Evolutionary conservation across 257 asterid species (phyloP).

Genomic region (Solanum bulbocastanum): DNA sequence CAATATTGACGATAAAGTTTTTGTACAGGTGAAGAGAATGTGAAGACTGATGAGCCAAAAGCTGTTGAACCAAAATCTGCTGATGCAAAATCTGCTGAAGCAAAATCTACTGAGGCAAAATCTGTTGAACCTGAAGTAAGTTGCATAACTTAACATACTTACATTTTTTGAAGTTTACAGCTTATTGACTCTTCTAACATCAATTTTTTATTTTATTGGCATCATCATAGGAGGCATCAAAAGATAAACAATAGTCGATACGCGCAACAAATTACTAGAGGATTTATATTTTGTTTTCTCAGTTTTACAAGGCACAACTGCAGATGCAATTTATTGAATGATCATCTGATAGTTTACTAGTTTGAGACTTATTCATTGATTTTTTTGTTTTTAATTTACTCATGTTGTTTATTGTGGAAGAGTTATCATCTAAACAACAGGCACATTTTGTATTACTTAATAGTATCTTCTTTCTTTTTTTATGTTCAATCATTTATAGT

Average conservation of each 20-base stretch:
- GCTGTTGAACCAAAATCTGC: conserved; percentile 15
- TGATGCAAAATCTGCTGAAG: conserved; percentile 11
- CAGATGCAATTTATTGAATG: not conserved
- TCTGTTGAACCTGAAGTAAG: conserved; percentile 47
- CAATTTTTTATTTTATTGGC: not conserved
- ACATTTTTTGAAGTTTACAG: not conserved
- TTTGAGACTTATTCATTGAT: not conserved
- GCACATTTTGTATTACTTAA: not conserved
- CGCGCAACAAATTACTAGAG: not conserved
- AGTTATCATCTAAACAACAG: not conserved
- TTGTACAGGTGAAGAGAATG: conserved; percentile 54
- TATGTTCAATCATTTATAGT: not conserved
- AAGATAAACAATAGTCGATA: not conserved
- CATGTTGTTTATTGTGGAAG: not conserved
- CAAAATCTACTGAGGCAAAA: conserved; percentile 16
- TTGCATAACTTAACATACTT: not conserved
- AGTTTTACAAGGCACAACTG: not conserved
- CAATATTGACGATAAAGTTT: not conserved
- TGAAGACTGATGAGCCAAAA: conserved; percentile 49
- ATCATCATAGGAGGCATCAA: not conserved
- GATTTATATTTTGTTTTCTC: not conserved
- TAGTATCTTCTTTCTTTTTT: not conserved
- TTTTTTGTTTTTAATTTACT: not conserved
- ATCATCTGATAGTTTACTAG: not conserved
- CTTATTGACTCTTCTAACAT: not conserved